phyloP scores from a whole-genome alignment of 2,329 filamentous ascomycete species.

The Ophiocordyceps robertsii region DNA sequence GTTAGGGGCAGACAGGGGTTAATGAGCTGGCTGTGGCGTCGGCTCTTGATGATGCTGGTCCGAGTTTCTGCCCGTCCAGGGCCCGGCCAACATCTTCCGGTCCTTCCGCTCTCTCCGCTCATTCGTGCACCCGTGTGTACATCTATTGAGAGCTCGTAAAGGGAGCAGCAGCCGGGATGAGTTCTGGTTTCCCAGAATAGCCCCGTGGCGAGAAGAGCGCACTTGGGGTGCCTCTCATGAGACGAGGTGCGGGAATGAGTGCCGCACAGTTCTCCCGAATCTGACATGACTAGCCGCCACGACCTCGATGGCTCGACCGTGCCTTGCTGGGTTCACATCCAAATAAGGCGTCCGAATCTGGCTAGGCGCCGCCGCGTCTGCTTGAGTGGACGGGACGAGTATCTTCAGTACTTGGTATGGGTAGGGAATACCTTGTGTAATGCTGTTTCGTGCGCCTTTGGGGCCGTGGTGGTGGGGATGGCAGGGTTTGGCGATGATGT shows the following conservation, averaged over 20 bases:
- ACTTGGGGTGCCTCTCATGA: too few species aligned
- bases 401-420: not conserved
- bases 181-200: too few species aligned
- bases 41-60: not conserved
- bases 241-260: too few species aligned
- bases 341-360: not conserved
- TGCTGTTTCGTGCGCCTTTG: too few species aligned
- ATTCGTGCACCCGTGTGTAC: not conserved
- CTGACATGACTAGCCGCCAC: not conserved
- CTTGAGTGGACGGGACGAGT: not conserved
- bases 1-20: not conserved
- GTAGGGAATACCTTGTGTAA: too few species aligned
- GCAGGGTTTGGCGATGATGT: not conserved
- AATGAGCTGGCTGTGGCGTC: not conserved
- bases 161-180: too few species aligned
- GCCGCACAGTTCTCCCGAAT: not conserved
- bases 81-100: not conserved
- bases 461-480: not conserved
- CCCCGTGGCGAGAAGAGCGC: too few species aligned
- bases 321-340: not conserved
- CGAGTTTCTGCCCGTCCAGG: not conserved
- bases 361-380: not conserved
- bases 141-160: too few species aligned
- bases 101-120: not conserved
- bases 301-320: not conserved